Conservation (phyloP, 345 rosid species). For the Geranium brycei region DNA sequence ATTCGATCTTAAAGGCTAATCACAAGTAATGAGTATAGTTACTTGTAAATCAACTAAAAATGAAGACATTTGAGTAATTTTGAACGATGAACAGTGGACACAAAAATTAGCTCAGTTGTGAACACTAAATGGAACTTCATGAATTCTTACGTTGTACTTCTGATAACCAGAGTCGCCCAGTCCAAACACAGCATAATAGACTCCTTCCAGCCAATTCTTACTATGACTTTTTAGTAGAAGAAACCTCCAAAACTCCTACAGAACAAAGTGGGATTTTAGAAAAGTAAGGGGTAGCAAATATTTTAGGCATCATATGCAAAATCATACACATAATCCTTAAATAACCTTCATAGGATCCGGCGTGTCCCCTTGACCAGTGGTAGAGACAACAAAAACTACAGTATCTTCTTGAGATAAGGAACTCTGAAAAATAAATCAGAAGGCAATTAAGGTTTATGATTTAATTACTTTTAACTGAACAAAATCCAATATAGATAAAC, state of each 20-base stretch:
- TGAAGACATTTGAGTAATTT: too few species aligned
- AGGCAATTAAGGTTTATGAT: conserved; percentile 1
- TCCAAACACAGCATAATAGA: conserved; percentile 75
- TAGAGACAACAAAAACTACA: conserved; percentile 72
- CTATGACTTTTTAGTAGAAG: conserved; percentile 56
- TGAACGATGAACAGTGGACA: too few species aligned
- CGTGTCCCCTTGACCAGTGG: conserved; percentile 94
- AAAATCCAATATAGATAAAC: too few species aligned
- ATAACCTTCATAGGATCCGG: conserved; percentile 78
- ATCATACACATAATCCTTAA: not conserved
- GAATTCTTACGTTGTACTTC: conserved; percentile 50
- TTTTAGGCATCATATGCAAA: not conserved
- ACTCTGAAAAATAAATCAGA: conserved; percentile 27
- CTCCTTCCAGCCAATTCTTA: conserved; percentile 50
- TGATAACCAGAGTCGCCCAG: conserved; percentile 90
- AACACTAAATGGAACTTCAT: conserved; percentile 3
- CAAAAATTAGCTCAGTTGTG: not conserved
- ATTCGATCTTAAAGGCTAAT: too few species aligned
- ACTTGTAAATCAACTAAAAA: not conserved
- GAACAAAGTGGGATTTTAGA: not conserved
- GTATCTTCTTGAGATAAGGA: conserved; percentile 41
- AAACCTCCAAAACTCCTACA: conserved; percentile 78
- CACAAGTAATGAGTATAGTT: not conserved
- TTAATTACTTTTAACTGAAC: not conserved
- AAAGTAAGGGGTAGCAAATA: not conserved